These are phyloP conservation scores for Brassica nigra DNA, from an alignment of 345 rosid genomes.

Conservation along the genomic window DNA sequence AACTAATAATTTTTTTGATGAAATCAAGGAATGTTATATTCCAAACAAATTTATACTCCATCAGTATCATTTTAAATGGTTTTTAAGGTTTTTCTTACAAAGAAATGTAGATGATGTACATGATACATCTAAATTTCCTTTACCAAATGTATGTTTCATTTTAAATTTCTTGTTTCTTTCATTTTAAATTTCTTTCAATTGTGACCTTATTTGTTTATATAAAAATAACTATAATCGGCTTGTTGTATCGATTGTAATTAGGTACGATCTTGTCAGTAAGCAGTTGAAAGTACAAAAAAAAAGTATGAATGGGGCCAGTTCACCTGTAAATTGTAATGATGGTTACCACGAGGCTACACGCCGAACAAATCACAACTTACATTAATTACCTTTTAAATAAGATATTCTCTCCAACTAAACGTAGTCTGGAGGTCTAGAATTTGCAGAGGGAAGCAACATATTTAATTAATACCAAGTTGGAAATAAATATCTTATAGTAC, in stretches of 20 bases:
- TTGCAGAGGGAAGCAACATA: slow-evolving; percentile 35
- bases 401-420: slow-evolving; percentile 17
- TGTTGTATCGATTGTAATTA: slow-evolving; percentile 24
- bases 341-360: slow-evolving; percentile 36
- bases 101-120: background rate
- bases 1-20: background rate
- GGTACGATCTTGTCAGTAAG: slow-evolving; percentile 22
- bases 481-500: background rate
- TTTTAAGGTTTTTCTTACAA: too few species aligned
- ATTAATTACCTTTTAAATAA: slow-evolving; percentile 1
- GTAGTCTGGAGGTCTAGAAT: slow-evolving; percentile 37
- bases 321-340: slow-evolving; percentile 33
- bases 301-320: slow-evolving; percentile 26
- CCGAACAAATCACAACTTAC: slow-evolving; percentile 12
- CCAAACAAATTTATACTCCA: background rate
- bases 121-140: background rate
- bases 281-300: slow-evolving; percentile 3
- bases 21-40: background rate
- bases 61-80: too few species aligned
- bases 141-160: too few species aligned
- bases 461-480: slow-evolving; percentile 20
- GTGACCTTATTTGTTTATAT: background rate
- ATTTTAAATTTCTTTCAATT: too few species aligned
- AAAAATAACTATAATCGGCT: background rate
- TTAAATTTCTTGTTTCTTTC: too few species aligned